These are phyloP conservation scores for Colletotrichum tofieldiae DNA, from an alignment of 2,329 filamentous ascomycete species.

Conservation along the genomic window DNA sequence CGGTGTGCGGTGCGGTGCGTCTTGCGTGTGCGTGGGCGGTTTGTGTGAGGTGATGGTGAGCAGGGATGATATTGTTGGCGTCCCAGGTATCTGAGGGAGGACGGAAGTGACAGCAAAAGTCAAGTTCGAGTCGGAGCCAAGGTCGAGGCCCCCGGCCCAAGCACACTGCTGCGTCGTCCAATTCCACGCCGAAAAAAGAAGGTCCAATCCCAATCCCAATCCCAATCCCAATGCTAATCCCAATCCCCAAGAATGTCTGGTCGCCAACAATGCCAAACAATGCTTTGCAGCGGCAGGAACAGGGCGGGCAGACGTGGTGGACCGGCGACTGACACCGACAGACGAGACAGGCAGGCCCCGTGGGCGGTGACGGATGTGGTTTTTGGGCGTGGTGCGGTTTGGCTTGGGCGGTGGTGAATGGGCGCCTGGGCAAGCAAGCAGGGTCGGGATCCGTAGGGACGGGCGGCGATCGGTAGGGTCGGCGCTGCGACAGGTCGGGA, in stretches of 20 bases:
- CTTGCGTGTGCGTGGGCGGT: slow-evolving; percentile 16
- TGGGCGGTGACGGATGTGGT: not conserved
- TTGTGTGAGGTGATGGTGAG: slow-evolving; percentile 40
- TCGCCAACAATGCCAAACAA: slow-evolving; percentile 34
- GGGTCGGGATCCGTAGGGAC: slow-evolving; percentile 1
- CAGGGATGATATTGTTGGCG: slow-evolving; percentile 41
- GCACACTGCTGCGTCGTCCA: slow-evolving; percentile 1
- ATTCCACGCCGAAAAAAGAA: slow-evolving; percentile 19
- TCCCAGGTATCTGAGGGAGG: slow-evolving; percentile 30
- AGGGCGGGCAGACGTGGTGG: slow-evolving; percentile 30
- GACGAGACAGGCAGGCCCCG: not conserved
- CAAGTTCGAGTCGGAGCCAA: slow-evolving; percentile 10
- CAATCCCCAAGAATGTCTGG: slow-evolving; percentile 13
- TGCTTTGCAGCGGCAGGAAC: slow-evolving; percentile 33
- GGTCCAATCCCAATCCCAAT: slow-evolving; percentile 20
- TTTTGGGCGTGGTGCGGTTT: slow-evolving; percentile 2
- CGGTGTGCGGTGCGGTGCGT: slow-evolving; percentile 22
- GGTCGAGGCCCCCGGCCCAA: slow-evolving; percentile 11
- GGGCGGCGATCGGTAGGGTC: slow-evolving; percentile 12
- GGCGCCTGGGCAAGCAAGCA: not conserved
- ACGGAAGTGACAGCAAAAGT: slow-evolving; percentile 12
- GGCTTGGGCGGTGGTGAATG: not conserved
- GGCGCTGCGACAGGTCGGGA: slow-evolving; percentile 8
- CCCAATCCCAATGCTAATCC: slow-evolving; percentile 10
- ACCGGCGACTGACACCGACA: slow-evolving; percentile 2